These are phyloP conservation scores for Auricularia cornea DNA, from an alignment of 768 basidiomycete species.

Conservation along the genomic window DNA sequence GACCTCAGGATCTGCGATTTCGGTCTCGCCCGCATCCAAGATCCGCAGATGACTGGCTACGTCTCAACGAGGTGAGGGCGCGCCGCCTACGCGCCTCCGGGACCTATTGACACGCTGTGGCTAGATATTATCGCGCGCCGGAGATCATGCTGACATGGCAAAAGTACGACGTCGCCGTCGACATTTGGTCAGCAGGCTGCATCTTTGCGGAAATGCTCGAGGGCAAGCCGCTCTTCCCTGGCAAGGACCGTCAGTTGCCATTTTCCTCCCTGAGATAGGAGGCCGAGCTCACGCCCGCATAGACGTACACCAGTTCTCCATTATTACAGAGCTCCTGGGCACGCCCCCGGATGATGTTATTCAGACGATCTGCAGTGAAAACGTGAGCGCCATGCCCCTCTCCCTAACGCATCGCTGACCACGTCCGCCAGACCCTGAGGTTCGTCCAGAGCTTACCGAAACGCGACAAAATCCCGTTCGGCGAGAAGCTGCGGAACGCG, in stretches of 20 bases:
- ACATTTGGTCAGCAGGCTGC: conserved; percentile 99
- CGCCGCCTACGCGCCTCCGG: not conserved
- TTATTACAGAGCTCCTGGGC: conserved; percentile 95
- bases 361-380: conserved; percentile 95
- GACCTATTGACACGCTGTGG: too few relatives aligned
- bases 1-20: conserved; percentile 99
- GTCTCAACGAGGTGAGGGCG: conserved; percentile 69
- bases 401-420: not conserved
- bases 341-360: conserved; percentile 99
- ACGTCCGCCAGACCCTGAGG: conserved; percentile 67
- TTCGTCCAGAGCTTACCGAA: conserved; percentile 99
- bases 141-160: conserved; percentile 99
- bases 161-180: conserved; percentile 99
- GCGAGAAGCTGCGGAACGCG: conserved; percentile 80
- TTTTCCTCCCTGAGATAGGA: not conserved
- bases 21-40: conserved; percentile 95
- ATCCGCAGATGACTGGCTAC: conserved; percentile 99
- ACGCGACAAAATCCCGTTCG: conserved; percentile 90
- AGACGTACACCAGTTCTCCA: conserved; percentile 99
- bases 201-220: conserved; percentile 99
- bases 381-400: conserved; percentile 39
- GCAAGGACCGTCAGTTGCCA: conserved; percentile 86
- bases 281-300: conserved; percentile 6
- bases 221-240: conserved; percentile 97
- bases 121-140: conserved; percentile 85